phyloP scores from a whole-genome alignment of 495 filamentous ascomycete species.

The Daldinia grandis region DNA sequence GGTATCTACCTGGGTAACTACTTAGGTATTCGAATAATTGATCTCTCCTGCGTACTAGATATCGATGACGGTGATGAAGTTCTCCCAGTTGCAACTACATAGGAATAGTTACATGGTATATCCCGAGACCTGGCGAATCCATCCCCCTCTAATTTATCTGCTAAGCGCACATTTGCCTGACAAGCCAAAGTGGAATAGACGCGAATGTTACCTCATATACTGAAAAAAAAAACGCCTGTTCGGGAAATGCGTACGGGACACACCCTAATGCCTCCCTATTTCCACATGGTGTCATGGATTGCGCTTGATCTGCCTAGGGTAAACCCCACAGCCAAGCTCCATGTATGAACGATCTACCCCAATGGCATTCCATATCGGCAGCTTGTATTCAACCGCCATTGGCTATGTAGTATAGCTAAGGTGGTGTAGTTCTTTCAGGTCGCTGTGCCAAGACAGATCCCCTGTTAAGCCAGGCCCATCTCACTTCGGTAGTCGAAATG shows the following conservation, averaged over 20 bases:
- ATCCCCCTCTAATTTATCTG: background rate
- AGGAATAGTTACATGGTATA: background rate
- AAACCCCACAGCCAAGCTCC: conserved; percentile 21
- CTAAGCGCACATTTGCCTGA: background rate
- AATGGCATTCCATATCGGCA: conserved; percentile 21
- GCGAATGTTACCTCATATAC: background rate
- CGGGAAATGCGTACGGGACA: conserved; percentile 22
- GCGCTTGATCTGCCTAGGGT: conserved; percentile 3
- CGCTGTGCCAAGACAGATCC: conserved; percentile 7
- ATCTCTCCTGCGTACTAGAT: background rate
- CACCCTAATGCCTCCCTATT: background rate
- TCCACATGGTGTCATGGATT: conserved; percentile 24
- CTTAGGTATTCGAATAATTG: background rate
- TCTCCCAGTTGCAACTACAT: background rate
- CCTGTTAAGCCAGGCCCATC: background rate
- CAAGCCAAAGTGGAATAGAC: background rate
- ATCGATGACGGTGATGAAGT: conserved; percentile 2
- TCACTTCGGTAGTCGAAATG: background rate
- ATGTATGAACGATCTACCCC: conserved; percentile 9
- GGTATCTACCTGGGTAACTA: too few species aligned
- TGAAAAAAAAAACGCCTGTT: background rate
- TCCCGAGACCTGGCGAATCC: background rate
- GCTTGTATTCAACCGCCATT: conserved; percentile 15
- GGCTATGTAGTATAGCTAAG: background rate
- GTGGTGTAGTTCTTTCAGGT: conserved; percentile 11